Conservation (phyloP, 345 rosid species). For the Eucalyptus cloeziana region DNA sequence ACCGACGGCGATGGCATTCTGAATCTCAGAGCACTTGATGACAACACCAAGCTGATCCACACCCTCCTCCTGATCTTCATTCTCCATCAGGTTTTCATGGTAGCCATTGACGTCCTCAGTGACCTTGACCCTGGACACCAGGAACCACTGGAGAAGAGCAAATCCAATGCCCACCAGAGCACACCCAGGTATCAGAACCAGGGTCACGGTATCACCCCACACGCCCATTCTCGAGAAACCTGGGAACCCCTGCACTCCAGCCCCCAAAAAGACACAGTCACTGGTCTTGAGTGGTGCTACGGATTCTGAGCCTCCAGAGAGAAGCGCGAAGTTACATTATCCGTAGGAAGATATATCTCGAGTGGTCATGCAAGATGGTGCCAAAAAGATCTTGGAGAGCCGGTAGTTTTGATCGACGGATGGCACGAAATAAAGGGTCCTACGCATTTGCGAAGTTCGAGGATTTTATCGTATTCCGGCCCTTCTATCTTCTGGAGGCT, state of each 20-base stretch:
- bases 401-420: constrained; percentile 36
- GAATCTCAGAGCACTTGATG: constrained; percentile 56
- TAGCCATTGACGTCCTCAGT: constrained; percentile 11
- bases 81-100: constrained; percentile 27
- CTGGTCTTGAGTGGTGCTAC: background rate
- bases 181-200: constrained; percentile 30
- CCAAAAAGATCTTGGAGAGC: background rate
- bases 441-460: background rate
- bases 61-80: constrained; percentile 33
- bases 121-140: constrained; percentile 47
- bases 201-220: constrained; percentile 28
- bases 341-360: background rate
- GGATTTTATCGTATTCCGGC: background rate
- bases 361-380: background rate
- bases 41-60: constrained; percentile 21
- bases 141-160: constrained; percentile 53
- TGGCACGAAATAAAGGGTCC: background rate
- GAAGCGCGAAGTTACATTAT: background rate
- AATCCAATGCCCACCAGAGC: constrained; percentile 46
- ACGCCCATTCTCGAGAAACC: constrained; percentile 12
- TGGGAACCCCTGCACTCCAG: background rate
- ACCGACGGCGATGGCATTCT: constrained; percentile 60
- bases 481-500: background rate
- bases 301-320: background rate
- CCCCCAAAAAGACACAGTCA: background rate